Base-by-base conservation (phyloP, 805 yeast genomes). In the Kodamaea sagamina region DNA sequence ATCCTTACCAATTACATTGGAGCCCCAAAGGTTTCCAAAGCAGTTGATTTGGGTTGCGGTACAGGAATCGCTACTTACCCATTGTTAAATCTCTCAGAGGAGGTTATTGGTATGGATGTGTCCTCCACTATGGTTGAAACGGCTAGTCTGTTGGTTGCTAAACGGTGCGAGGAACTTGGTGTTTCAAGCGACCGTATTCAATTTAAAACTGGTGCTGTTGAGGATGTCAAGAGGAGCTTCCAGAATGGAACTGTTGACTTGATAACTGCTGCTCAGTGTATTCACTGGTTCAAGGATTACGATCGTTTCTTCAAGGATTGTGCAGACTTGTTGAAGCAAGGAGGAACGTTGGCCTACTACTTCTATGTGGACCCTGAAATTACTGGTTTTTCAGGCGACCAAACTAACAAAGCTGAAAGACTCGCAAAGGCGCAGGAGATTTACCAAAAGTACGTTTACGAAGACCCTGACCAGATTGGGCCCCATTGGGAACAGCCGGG, bases 401-500 rank as follows among this genome's bases (percentile, higher is more conserved):
- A 53, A 19, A 13, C 16, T 4, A 13, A 35, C 24, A 41, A 41
- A 19, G 16, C 6, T 10, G 55, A 53, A 5, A 48, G 51, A 3
- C 40, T 62, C 11, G 26, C 50, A 16, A 55, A 43, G 29, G 66
- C 68, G 1, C 41, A 47, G 21, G 49, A 55, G 7, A 46, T 62
- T 15, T 68, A 74, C 63, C 53, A 61, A 32, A 62, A 69, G 32
- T 61, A 68, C 38, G 67, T 64, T 4, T 77, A 77, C 49, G 71
- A 68, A 19, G 67, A 65, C 37, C 68, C 75, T 0, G 55, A 61
- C 2, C 65, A 56, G 34, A 58, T 84, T 36, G 90, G 90, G 0
- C 81, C 82, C 0, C 79, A 79, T 57, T 90, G 97, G 97, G 86
- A 87, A 53, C 85, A 84, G 51, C 93, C 95, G 0, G 97, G 97